A percentile compares a stretch with the other conserved stretches of the same genome.
phyloP scores from a whole-genome alignment of 2,329 filamentous ascomycete species.

The Botrytis paeoniae region DNA sequence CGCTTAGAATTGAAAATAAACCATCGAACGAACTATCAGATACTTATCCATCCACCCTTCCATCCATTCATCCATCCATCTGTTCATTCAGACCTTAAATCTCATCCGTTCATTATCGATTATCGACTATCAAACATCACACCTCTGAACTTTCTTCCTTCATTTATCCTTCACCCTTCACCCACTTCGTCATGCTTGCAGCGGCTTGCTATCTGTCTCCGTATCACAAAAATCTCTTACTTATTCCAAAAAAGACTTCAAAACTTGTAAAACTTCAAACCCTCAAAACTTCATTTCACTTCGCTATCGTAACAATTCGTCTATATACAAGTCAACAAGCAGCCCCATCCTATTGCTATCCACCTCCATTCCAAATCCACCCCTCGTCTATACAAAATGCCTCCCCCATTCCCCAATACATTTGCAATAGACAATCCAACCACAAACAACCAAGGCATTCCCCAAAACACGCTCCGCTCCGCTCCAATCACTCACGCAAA shows the following conservation, averaged over 20 bases:
- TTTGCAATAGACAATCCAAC: not conserved
- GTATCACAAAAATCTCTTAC: not conserved
- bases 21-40: too few species aligned
- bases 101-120: not conserved
- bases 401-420: not conserved
- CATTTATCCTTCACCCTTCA: not conserved
- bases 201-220: not conserved
- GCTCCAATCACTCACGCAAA: not conserved
- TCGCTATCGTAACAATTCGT: slow-evolving; percentile 8
- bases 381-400: not conserved
- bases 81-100: too few species aligned
- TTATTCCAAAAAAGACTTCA: not conserved
- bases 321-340: slow-evolving; percentile 4
- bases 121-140: not conserved
- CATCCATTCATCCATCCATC: too few species aligned
- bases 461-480: not conserved
- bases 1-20: too few species aligned
- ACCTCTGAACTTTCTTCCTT: fast-evolving
- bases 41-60: too few species aligned
- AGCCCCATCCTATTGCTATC: not conserved
- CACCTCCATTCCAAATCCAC: too few species aligned
- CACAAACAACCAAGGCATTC: not conserved
- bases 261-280: not conserved
- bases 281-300: not conserved
- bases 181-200: not conserved